A percentile compares a stretch with the other conserved stretches of the same genome.
These are phyloP conservation scores for Colletotrichum sojae DNA, from an alignment of 2,329 filamentous ascomycete genomes.

Conservation along the genomic window DNA sequence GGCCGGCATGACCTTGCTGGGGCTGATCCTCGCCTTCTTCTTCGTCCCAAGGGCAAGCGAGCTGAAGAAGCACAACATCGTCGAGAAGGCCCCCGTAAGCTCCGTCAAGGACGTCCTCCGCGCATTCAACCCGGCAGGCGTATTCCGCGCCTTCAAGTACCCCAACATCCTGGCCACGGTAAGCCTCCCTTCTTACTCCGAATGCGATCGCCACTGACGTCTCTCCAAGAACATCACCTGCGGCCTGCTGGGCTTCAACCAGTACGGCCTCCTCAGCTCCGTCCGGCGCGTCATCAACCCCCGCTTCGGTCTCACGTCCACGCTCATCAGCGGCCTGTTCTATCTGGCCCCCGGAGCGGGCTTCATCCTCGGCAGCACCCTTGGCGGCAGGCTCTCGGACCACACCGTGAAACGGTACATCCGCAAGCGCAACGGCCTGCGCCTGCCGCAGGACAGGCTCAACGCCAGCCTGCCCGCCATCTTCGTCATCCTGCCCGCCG, in stretches of 20 bases:
- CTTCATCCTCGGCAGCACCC: slow-evolving; percentile 75
- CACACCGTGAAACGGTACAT: slow-evolving; percentile 73
- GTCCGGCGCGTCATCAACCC: slow-evolving; percentile 81
- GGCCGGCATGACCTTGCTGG: slow-evolving; percentile 71
- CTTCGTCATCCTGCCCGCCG: slow-evolving; percentile 71
- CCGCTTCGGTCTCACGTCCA: slow-evolving; percentile 74
- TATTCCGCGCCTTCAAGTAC: slow-evolving; percentile 75
- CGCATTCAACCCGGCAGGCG: slow-evolving; percentile 77
- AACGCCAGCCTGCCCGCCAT: slow-evolving; percentile 73
- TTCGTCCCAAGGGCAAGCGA: slow-evolving; percentile 79
- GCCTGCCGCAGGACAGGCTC: slow-evolving; percentile 79
- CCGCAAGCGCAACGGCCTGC: slow-evolving; percentile 63
- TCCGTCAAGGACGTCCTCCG: background rate
- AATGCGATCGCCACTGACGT: background rate
- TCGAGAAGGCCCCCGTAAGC: slow-evolving; percentile 56
- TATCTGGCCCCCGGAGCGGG: slow-evolving; percentile 79
- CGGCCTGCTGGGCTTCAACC: slow-evolving; percentile 74
- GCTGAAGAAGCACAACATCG: slow-evolving; percentile 64
- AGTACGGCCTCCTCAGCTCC: slow-evolving; percentile 77
- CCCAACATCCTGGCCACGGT: slow-evolving; percentile 74
- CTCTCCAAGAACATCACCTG: slow-evolving; percentile 34
- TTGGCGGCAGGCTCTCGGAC: slow-evolving; percentile 79
- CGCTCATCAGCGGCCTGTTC: slow-evolving; percentile 77
- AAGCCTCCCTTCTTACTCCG: slow-evolving; percentile 45
- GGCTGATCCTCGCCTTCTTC: slow-evolving; percentile 68